Conservation (phyloP, 805 yeast species). For the Candida maltosa region DNA sequence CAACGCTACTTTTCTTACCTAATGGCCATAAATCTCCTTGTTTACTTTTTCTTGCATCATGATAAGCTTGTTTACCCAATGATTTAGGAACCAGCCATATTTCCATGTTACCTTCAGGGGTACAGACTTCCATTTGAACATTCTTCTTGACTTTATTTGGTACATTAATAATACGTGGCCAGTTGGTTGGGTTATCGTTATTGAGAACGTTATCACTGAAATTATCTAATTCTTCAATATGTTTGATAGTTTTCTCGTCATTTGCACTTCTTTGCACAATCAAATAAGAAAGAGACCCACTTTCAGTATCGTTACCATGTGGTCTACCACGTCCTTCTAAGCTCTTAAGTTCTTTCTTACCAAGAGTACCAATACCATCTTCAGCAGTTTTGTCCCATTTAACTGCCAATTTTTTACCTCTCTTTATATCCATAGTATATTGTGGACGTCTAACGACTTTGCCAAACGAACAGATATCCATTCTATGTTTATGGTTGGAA, state of each 20-base stretch:
- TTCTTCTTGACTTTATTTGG: slow-evolving; percentile 83
- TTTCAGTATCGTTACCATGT: slow-evolving; percentile 65
- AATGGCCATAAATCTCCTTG: slow-evolving; percentile 85
- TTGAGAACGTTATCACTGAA: slow-evolving; percentile 12
- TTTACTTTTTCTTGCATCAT: slow-evolving; percentile 84
- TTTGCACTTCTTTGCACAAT: slow-evolving; percentile 59
- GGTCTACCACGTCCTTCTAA: slow-evolving; percentile 78
- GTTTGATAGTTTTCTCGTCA: slow-evolving; percentile 36
- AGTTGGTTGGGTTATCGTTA: slow-evolving; percentile 30
- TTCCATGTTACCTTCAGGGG: slow-evolving; percentile 76
- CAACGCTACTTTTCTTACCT: slow-evolving; percentile 32
- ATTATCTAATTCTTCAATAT: slow-evolving; percentile 37
- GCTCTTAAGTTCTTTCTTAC: slow-evolving; percentile 25
- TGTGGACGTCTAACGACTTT: slow-evolving; percentile 74
- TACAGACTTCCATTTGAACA: slow-evolving; percentile 75
- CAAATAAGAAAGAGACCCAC: slow-evolving; percentile 70
- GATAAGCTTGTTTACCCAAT: slow-evolving; percentile 68
- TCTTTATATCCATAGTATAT: slow-evolving; percentile 77
- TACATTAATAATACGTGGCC: slow-evolving; percentile 71
- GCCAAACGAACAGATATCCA: slow-evolving; percentile 73
- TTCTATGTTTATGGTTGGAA: slow-evolving; percentile 52
- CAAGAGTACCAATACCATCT: slow-evolving; percentile 50
- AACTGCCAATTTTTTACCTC: slow-evolving; percentile 72
- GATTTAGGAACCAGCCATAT: slow-evolving; percentile 86
- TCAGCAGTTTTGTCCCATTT: slow-evolving; percentile 61